Evolutionary conservation across 2,329 filamentous ascomycete species (phyloP), one percentile per base, ranked within the genome.

Genomic region (Sporothrix schenckii): DNA sequence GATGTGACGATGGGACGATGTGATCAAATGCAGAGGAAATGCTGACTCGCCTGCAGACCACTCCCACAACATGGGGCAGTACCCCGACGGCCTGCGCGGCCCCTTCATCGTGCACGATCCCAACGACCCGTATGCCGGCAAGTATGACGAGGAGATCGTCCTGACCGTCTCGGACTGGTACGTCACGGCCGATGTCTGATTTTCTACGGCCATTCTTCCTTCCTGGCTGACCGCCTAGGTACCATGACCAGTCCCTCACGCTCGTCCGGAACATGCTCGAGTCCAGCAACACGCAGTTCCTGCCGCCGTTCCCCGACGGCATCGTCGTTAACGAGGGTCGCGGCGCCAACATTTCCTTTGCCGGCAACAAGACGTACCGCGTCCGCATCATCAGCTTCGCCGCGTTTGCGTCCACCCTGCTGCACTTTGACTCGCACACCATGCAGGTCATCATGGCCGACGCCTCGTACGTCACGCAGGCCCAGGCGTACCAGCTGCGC

Each of bases 81-180:
- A 90, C 74, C 87, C 88, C 0, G 89, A 91, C 76, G 89, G 89
- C n/a, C 81, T 90, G 58, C 86, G 88, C 21, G 88, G 87, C 1
- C 80, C 87, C 0, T 75, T 91, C 54, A 86, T 91, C 69, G 82
- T 91, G 14, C 83, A 88, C 66, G 88, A 90, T 74, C 83, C 83
- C 0, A 77, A 83, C 0, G 81, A 86, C 39, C 87, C 87, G 0
- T 88, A 86, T 75, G 75, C 78, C 11, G 80, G 80, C 63, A 75
- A 83, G 39, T 88, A 86, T 71, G 87, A 89, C 58, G 84, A 88
- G 61, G 87, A 91, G 76, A 77, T 87, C 21, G 80, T 87, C 1
- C 73, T 91, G n/a, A 86, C 85, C 0, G 75, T 89, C 1, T 78
- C 81, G 81, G 68, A 83, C 82, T 72, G 77, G 81, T 65, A 76